phyloP scores from a whole-genome alignment of 305 asterid genomes.

The Fraxinus sp. region DNA sequence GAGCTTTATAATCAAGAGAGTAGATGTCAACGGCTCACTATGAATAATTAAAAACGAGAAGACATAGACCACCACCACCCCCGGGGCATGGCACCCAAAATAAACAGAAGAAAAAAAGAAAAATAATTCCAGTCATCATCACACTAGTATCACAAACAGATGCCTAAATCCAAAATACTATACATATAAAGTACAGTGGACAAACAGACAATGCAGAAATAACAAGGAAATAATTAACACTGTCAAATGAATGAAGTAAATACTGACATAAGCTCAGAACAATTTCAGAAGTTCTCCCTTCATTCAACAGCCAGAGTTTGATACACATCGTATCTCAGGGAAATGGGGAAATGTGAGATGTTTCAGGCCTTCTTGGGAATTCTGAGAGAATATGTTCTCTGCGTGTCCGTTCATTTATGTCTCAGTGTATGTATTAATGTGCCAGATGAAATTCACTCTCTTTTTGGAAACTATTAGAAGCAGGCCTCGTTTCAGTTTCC shows the following conservation, averaged over 20 bases:
- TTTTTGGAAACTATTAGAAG: not conserved
- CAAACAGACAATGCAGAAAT: not conserved
- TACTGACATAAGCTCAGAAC: not conserved
- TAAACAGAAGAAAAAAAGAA: not conserved
- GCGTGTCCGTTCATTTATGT: not conserved
- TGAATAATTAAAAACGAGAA: not conserved
- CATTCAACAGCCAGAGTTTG: not conserved
- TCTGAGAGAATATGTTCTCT: not conserved
- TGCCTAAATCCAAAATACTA: not conserved
- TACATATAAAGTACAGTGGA: not conserved
- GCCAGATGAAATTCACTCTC: not conserved
- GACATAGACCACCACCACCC: not conserved
- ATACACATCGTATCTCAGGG: not conserved
- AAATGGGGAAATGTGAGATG: not conserved
- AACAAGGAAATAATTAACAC: not conserved
- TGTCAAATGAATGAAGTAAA: not conserved
- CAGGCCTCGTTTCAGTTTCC: not conserved
- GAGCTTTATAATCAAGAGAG: not conserved
- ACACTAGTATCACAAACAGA: not conserved
- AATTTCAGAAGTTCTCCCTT: not conserved
- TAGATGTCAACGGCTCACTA: not conserved
- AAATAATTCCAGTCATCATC: not conserved
- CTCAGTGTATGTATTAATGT: not conserved
- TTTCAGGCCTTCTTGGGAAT: not conserved
- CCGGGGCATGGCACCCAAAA: not conserved